Percentiles rank a stretch among this genome's conserved stretches.
phyloP scores from a whole-genome alignment of 1,284 basidiomycete species.

The Irpex lacteus region DNA sequence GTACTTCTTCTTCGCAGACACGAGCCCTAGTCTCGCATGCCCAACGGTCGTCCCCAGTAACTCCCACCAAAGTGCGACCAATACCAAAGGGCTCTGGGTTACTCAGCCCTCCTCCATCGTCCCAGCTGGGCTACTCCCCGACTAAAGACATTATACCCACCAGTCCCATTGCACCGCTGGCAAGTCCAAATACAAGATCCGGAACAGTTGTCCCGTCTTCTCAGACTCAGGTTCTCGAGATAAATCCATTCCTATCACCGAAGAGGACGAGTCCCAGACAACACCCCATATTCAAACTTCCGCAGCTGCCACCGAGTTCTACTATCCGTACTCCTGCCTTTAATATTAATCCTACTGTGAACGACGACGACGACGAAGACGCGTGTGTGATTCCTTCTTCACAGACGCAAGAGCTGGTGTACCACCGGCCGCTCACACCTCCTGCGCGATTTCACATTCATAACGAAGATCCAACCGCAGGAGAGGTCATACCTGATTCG shows the following conservation, averaged over 20 bases:
- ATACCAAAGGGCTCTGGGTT: neutral
- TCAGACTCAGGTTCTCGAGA: conserved; percentile 4
- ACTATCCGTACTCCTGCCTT: neutral
- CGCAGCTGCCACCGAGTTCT: neutral
- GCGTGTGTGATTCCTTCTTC: neutral
- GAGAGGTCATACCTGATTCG: neutral
- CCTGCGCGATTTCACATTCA: neutral
- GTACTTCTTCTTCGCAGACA: too few relatives aligned
- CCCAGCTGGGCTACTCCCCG: neutral
- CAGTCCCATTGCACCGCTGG: neutral
- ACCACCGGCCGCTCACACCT: neutral
- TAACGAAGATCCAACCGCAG: neutral
- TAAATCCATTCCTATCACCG: neutral
- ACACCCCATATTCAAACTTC: neutral
- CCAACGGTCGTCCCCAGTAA: neutral
- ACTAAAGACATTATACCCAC: neutral
- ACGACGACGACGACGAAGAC: neutral
- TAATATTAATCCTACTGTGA: neutral
- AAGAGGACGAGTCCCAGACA: neutral
- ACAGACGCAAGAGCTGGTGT: neutral
- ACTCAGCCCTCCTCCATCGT: neutral
- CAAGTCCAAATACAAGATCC: neutral
- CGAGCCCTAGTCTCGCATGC: neutral
- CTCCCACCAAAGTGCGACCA: neutral
- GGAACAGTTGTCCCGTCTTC: conserved; percentile 6